These are phyloP conservation scores for Tagetes erecta DNA, from an alignment of 129 eudicot genomes.

Conservation along the genomic window DNA sequence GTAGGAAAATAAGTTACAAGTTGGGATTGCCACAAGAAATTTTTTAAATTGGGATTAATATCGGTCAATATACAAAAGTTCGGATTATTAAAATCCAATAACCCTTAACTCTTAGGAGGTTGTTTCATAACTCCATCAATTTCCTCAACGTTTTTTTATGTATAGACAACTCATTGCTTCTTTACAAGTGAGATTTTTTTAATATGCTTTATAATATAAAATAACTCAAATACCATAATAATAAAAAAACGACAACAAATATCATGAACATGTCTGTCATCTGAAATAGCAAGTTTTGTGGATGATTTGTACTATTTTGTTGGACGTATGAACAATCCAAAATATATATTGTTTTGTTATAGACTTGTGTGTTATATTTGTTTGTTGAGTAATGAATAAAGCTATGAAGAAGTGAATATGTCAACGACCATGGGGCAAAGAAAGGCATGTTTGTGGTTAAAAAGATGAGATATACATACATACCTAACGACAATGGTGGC, in stretches of 20 bases:
- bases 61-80: too few relatives aligned
- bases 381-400: constrained; percentile 2
- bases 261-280: constrained; percentile 21
- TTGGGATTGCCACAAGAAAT: too few relatives aligned
- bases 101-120: not conserved
- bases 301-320: constrained; percentile 21
- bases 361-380: constrained; percentile 18
- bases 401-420: constrained; percentile 25
- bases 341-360: constrained; percentile 24
- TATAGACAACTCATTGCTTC: not conserved
- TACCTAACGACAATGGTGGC: constrained; percentile 29
- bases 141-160: not conserved
- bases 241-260: not conserved
- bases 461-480: not conserved
- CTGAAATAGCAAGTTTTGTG: constrained; percentile 7
- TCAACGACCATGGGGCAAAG: constrained; percentile 45
- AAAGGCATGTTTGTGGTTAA: constrained; percentile 36
- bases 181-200: not conserved
- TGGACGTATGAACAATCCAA: constrained; percentile 5
- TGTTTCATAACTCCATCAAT: not conserved
- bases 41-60: too few relatives aligned
- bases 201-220: not conserved
- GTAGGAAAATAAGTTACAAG: too few relatives aligned
- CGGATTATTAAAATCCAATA: too few relatives aligned
- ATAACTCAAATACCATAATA: not conserved